Evolutionary conservation across 2,329 filamentous ascomycete genomes (phyloP), one percentile per base, ranked within the genome.

Genomic region (Venturia carpophila): DNA sequence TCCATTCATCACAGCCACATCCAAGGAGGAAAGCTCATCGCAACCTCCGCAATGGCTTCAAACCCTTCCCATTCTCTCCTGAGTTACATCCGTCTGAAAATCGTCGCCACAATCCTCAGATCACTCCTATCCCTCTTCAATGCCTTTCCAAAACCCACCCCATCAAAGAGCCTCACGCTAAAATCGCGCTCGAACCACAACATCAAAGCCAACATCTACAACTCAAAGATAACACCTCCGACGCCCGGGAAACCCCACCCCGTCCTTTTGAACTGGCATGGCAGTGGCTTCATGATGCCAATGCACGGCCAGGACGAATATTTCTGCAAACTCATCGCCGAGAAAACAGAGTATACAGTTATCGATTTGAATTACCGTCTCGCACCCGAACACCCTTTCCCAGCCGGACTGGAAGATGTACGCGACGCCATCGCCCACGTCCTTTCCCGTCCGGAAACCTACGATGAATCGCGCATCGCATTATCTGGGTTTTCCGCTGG

Each of bases 401-500:
- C 63, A 7, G 39, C 45, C 9, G 47, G 43, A 4, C 21, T 60
- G 21, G 34, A 64, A 15, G 63, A 64, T 45, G 45, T 27, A 42
- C 13, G 21, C 9, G 63, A 64, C 15, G 63, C 52, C 11, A 52
- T 64, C 9, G 37, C 47, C 6, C 43, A 71, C 68, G 71, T 76
- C 0, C 70, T 70, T 3, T 64, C 68, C 1, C 74, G 72, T 19
- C 71, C 72, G 0, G 68, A 72, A 1, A 21, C 63, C 0, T 79
- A 73, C 68, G 72, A 78, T 49, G 3, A 24, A 1, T 62, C 66
- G 0, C 68, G 68, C 4, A 61, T 79, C 15, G 71, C 71, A 0
- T 65, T 78, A 0, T 73, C 71, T 1, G 78, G 78, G 10, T 79
- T 79, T 68, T 77, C 75, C 55, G 74, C 78, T 0, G 78, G 78